Conservation (phyloP, 768 basidiomycete genomes). For the Amanita rimosa region DNA sequence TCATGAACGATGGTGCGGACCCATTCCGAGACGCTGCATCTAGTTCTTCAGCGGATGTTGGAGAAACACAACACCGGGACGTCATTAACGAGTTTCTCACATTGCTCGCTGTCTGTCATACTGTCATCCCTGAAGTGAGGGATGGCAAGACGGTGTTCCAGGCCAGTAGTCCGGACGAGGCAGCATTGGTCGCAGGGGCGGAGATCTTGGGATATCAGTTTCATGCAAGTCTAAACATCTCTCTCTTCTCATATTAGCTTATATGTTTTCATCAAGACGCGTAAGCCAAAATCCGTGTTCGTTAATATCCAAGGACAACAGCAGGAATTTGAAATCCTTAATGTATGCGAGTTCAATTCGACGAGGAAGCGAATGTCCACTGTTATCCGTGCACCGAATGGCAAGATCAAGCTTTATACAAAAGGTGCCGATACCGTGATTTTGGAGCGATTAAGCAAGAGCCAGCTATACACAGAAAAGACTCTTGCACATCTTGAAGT, state of each 20-base stretch:
- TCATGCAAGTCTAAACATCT: slow-evolving; percentile 47
- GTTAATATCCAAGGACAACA: slow-evolving; percentile 64
- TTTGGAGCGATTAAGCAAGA: slow-evolving; percentile 79
- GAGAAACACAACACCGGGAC: slow-evolving; percentile 32
- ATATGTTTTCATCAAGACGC: slow-evolving; percentile 39
- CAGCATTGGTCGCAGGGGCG: slow-evolving; percentile 89
- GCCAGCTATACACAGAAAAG: slow-evolving; percentile 76
- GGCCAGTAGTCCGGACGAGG: slow-evolving; percentile 97
- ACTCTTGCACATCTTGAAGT: slow-evolving; percentile 90
- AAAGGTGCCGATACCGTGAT: slow-evolving; percentile 99
- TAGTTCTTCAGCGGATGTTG: slow-evolving; percentile 16
- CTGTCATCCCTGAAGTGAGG: slow-evolving; percentile 89
- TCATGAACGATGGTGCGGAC: slow-evolving; percentile 41
- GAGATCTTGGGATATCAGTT: slow-evolving; percentile 89
- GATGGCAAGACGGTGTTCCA: slow-evolving; percentile 90
- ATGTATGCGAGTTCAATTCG: slow-evolving; percentile 98
- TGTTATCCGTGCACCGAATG: slow-evolving; percentile 75
- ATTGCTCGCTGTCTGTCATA: slow-evolving; percentile 91
- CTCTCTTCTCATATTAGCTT: background rate
- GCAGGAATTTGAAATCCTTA: slow-evolving; percentile 83
- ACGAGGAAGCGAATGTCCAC: slow-evolving; percentile 98
- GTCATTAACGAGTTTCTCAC: slow-evolving; percentile 65
- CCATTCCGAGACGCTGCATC: slow-evolving; percentile 47
- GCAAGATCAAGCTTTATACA: slow-evolving; percentile 88
- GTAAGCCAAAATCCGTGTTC: slow-evolving; percentile 94